phyloP scores from a whole-genome alignment of 345 rosid species.

The Melaleuca quinquenervia region DNA sequence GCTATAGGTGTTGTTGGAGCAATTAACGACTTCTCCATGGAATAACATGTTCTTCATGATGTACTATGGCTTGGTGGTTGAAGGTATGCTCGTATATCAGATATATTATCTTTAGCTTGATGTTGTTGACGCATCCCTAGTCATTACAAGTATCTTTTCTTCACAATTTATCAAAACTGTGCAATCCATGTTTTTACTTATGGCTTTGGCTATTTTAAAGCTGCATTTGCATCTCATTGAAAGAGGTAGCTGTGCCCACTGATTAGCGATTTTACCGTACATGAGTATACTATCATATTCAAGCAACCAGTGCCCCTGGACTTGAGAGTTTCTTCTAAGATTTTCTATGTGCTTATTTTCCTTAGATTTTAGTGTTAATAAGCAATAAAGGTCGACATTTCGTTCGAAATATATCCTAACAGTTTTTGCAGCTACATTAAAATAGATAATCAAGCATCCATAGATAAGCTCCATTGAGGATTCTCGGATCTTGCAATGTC shows the following conservation, averaged over 20 bases:
- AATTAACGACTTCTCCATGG: constrained; percentile 78
- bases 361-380: neutral
- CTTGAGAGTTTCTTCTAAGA: neutral
- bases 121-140: neutral
- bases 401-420: neutral
- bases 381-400: neutral
- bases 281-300: neutral
- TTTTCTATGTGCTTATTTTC: neutral
- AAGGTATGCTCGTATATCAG: constrained; percentile 34
- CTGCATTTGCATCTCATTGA: neutral
- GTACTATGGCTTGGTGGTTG: constrained; percentile 82
- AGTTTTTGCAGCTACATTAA: neutral
- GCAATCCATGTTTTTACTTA: neutral
- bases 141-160: neutral
- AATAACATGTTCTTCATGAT: constrained; percentile 79
- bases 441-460: neutral
- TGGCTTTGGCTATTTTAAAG: neutral
- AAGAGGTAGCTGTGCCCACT: neutral
- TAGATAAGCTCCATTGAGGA: neutral
- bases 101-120: neutral
- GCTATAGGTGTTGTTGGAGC: constrained; percentile 75
- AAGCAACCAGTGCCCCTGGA: neutral
- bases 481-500: neutral
- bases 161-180: neutral
- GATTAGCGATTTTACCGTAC: neutral